These are phyloP conservation scores for Candida ponderosae DNA, from an alignment of 805 yeast species.

Conservation along the genomic window DNA sequence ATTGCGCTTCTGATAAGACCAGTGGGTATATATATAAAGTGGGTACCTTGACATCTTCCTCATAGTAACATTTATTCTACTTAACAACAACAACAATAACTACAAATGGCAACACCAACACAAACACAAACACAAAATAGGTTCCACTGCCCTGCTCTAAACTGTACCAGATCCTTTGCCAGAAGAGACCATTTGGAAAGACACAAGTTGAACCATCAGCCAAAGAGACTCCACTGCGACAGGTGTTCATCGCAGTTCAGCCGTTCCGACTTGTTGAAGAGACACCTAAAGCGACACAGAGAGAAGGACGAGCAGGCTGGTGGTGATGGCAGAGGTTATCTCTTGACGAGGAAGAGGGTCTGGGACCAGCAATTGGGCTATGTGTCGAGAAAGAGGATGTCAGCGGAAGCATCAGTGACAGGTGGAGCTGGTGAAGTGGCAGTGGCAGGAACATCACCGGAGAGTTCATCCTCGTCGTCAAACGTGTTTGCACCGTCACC, in stretches of 20 bases:
- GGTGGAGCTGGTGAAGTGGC: no score
- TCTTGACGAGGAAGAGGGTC: slow-evolving; percentile 1
- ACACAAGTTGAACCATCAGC: slow-evolving; percentile 43
- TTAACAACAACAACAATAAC: no score
- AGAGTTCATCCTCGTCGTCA: no score
- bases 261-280: neutral
- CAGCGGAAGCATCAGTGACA: no score
- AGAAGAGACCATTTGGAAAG: slow-evolving; percentile 51
- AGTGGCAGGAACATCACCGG: no score
- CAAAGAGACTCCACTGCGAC: neutral
- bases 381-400: neutral
- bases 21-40: no score
- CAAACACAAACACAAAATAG: no score
- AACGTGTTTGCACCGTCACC: no score
- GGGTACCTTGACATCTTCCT: no score
- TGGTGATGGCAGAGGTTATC: neutral
- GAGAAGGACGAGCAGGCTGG: slow-evolving; percentile 1
- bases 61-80: no score
- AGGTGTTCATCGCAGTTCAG: slow-evolving; percentile 1
- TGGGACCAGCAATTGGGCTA: slow-evolving; percentile 1
- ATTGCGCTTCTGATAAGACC: no score
- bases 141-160: slow-evolving; percentile 25
- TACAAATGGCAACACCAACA: no score
- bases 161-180: slow-evolving; percentile 41
- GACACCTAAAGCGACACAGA: neutral